Evolutionary conservation across 805 yeast genomes (phyloP).

Genomic region (Candida railenensis): DNA sequence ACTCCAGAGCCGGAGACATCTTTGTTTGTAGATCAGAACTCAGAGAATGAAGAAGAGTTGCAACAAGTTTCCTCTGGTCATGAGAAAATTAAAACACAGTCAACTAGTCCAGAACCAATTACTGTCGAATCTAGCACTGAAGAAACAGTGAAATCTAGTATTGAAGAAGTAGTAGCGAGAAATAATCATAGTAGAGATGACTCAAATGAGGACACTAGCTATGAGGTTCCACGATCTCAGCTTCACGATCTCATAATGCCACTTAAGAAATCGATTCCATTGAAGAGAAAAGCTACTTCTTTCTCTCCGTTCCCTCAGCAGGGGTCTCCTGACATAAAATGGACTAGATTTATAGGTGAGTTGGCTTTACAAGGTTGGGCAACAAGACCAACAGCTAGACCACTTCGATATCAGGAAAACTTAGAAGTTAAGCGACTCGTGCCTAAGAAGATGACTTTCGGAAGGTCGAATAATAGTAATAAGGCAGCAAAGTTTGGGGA

Average conservation of each 20-base stretch:
- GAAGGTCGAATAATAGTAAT: constrained; percentile 5
- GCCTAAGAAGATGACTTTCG: constrained; percentile 19
- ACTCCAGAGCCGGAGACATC: background rate
- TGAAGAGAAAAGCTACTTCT: background rate
- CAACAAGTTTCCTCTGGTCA: background rate
- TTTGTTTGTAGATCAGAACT: background rate
- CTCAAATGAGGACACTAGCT: background rate
- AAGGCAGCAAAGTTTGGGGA: constrained; percentile 18
- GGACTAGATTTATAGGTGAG: constrained; percentile 56
- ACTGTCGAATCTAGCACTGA: background rate
- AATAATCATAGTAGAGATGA: background rate
- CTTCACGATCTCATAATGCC: background rate
- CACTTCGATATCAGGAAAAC: constrained; percentile 44
- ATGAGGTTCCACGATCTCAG: background rate
- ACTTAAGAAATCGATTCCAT: background rate
- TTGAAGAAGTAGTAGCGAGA: background rate
- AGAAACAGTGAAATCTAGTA: background rate
- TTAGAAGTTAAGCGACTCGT: constrained; percentile 36
- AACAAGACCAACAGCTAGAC: constrained; percentile 58
- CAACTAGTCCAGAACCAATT: background rate
- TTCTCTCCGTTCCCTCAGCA: background rate
- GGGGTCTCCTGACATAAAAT: constrained; percentile 7
- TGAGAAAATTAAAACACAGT: background rate
- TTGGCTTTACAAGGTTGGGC: constrained; percentile 67
- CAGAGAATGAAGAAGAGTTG: background rate